Conservation (phyloP, 176 grass and related monocot species). For the Dactylis glomerata region DNA sequence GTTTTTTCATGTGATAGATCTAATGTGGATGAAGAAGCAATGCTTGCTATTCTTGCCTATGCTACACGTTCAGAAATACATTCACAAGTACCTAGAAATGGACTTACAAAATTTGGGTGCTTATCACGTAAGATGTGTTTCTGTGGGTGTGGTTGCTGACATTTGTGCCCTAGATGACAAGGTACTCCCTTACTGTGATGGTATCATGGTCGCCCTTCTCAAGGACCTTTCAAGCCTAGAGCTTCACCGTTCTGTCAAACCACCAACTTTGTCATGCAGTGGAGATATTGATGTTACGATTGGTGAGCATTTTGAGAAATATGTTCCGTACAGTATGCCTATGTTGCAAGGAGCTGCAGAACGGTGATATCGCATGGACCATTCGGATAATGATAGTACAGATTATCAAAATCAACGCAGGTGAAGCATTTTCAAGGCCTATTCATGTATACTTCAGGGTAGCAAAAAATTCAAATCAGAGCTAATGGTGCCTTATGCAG, state of each 20-base stretch:
- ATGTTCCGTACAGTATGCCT: constrained; percentile 44
- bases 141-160: no score
- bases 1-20: no score
- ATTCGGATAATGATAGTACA: constrained; percentile 48
- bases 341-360: constrained; percentile 62
- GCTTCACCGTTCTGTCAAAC: constrained; percentile 54
- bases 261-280: constrained; percentile 57
- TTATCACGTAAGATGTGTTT: no score
- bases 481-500: constrained; percentile 58
- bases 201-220: constrained; percentile 5
- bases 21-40: no score
- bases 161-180: no score
- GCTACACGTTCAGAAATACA: no score
- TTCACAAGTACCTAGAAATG: no score
- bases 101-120: no score
- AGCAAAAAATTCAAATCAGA: constrained; percentile 59
- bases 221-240: constrained; percentile 47
- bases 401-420: constrained; percentile 59
- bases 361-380: constrained; percentile 38
- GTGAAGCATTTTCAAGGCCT: constrained; percentile 68
- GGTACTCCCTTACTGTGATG: no score
- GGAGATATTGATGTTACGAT: constrained; percentile 69
- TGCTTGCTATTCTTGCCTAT: no score
- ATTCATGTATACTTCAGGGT: constrained; percentile 65
- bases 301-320: constrained; percentile 62